Conservation (phyloP, 352 stramenopile species). For the Phytophthora hibernalis region DNA sequence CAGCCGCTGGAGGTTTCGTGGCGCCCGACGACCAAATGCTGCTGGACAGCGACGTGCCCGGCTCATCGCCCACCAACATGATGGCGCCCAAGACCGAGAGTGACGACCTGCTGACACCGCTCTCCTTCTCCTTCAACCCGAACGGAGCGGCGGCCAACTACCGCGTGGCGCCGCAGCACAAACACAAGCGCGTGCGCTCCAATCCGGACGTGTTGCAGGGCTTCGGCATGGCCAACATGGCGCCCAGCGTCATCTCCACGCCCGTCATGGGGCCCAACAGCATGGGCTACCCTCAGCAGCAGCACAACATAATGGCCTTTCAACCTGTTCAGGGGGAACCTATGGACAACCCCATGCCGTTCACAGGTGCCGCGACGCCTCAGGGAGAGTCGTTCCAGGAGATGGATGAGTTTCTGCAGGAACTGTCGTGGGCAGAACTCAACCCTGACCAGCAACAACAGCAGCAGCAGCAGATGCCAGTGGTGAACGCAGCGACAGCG, state of each 20-base stretch:
- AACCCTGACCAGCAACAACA: slow-evolving; percentile 30
- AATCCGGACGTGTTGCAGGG: slow-evolving; percentile 62
- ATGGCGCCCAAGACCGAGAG: slow-evolving; percentile 43
- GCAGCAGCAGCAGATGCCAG: slow-evolving; percentile 19
- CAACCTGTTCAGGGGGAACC: slow-evolving; percentile 36
- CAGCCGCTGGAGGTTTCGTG: slow-evolving; percentile 27
- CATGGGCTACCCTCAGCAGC: slow-evolving; percentile 33
- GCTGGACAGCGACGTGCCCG: slow-evolving; percentile 53
- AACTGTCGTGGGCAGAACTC: slow-evolving; percentile 53
- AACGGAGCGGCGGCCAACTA: slow-evolving; percentile 34
- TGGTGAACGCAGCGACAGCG: slow-evolving; percentile 11
- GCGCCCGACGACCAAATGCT: slow-evolving; percentile 53
- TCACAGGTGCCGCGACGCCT: slow-evolving; percentile 12
- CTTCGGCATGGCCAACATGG: slow-evolving; percentile 46
- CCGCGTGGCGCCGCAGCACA: slow-evolving; percentile 55
- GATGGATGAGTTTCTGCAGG: slow-evolving; percentile 63
- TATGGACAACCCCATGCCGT: slow-evolving; percentile 31
- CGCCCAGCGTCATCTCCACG: slow-evolving; percentile 34
- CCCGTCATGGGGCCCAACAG: slow-evolving; percentile 25
- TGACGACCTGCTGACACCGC: slow-evolving; percentile 54
- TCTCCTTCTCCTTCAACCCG: slow-evolving; percentile 48
- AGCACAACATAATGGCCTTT: slow-evolving; percentile 40
- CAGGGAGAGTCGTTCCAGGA: slow-evolving; percentile 50
- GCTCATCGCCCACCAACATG: slow-evolving; percentile 39
- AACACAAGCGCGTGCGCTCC: slow-evolving; percentile 68